Base-by-base conservation (phyloP, 805 yeast species). In the Kuraishia hungarica region DNA sequence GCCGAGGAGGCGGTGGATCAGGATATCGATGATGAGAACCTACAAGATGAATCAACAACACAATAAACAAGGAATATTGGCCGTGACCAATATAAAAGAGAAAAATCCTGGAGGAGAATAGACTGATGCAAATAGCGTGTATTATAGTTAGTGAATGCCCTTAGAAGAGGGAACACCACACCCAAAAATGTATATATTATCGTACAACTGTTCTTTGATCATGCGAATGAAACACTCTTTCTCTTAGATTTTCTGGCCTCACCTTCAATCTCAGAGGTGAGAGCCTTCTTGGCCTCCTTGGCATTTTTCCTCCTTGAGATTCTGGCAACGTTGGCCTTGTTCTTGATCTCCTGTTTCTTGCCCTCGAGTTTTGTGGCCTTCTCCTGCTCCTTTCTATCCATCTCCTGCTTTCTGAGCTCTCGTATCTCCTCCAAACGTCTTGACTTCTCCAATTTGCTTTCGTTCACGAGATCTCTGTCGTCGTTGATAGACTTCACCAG, bases 391-490 rank as follows among this genome's bases (percentile, higher is more conserved):
- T 86, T 87, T 67, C 86, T 76, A 67, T 93, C 97, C 59, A 93
- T 81, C 68, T 94, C 98, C 70, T 85, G 78, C 64, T 89, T 82
- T 73, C 87, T 89, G 60, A 90, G 74, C 50, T 90, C 97, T 65
- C 99, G 80, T 57, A 93, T 81, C 62, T 89, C 96, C 69, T 93
- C 97, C 51, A 94, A 76, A 69, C 96, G 84, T 65, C 89, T 82
- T 0, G 96, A 85, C 66, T 89, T 89, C 66, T 93, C 99, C 55
- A 94, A 75, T 70, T 91, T 94, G 61, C 96, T 87, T 64, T 92
- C 97, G 62, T 86, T 84, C 8, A 82, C 80, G 49, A 81, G 78
- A 58, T 93, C 97, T 60, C 84, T 78, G 58, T 85, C 81, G 65
- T 91, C 96, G 62, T 90, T 91, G 55, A 94, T 90, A 35, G 86